Conservation (phyloP, 1,284 basidiomycete genomes). For the Puccinia triticina region DNA sequence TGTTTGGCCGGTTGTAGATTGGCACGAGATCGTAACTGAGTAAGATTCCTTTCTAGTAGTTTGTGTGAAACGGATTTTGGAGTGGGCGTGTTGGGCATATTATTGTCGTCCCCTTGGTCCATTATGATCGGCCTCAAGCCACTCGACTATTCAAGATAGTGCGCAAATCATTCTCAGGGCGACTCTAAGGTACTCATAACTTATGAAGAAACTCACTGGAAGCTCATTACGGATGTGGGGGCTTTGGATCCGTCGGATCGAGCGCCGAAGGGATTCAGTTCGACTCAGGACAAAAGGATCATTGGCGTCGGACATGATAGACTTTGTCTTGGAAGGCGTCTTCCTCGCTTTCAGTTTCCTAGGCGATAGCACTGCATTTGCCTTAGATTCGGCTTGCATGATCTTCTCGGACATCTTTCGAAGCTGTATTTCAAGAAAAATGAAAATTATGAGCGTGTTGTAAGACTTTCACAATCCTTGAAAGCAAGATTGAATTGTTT, state of each 20-base stretch:
- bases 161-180: neutral
- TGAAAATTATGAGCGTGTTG: neutral
- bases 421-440: neutral
- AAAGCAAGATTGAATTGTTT: neutral
- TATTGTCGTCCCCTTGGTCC: constrained; percentile 30
- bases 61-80: constrained; percentile 37
- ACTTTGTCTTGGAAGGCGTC: constrained; percentile 35
- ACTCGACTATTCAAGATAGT: constrained; percentile 17
- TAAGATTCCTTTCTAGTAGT: constrained; percentile 33
- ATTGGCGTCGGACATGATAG: constrained; percentile 13
- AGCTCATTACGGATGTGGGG: constrained; percentile 12
- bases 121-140: constrained; percentile 2
- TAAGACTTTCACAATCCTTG: neutral
- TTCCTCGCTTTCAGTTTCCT: constrained; percentile 33
- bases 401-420: constrained; percentile 44
- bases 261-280: constrained; percentile 40
- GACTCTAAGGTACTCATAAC: neutral
- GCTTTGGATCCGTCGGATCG: constrained; percentile 46
- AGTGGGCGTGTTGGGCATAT: constrained; percentile 40
- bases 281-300: constrained; percentile 45
- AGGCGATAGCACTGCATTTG: constrained; percentile 24
- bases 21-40: constrained; percentile 23
- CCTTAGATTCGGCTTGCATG: constrained; percentile 27
- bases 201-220: constrained; percentile 12
- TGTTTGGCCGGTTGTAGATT: neutral